phyloP scores from a whole-genome alignment of 495 filamentous ascomycete species.

The Penicillium psychrofluorescens region DNA sequence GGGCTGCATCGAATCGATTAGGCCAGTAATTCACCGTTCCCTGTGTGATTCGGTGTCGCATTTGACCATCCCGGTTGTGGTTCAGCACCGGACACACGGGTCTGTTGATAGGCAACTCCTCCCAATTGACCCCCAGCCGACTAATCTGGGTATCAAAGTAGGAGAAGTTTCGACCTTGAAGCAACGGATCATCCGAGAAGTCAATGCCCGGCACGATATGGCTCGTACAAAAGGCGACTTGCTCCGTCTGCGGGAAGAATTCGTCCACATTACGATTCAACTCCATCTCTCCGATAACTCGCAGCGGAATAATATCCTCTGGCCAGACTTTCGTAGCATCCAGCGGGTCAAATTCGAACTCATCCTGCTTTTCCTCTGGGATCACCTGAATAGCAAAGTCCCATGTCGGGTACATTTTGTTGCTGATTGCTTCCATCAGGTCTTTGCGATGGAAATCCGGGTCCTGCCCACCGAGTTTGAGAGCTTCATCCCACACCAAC shows the following conservation, averaged over 20 bases:
- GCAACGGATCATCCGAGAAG: slow-evolving; percentile 76
- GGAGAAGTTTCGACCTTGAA: slow-evolving; percentile 80
- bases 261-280: slow-evolving; percentile 81
- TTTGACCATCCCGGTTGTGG: slow-evolving; percentile 35
- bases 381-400: slow-evolving; percentile 76
- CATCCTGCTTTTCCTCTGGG: slow-evolving; percentile 61
- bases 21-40: slow-evolving; percentile 87
- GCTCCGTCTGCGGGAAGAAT: slow-evolving; percentile 79
- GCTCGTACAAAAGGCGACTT: slow-evolving; percentile 77
- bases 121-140: slow-evolving; percentile 76
- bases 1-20: slow-evolving; percentile 61
- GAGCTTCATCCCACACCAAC: slow-evolving; percentile 80
- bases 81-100: slow-evolving; percentile 58
- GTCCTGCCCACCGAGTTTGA: slow-evolving; percentile 75
- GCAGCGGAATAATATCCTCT: slow-evolving; percentile 70
- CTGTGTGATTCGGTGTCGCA: slow-evolving; percentile 46
- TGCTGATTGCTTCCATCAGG: slow-evolving; percentile 71
- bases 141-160: slow-evolving; percentile 84
- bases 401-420: slow-evolving; percentile 63
- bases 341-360: slow-evolving; percentile 86
- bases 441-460: slow-evolving; percentile 88
- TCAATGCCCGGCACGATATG: slow-evolving; percentile 85
- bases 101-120: slow-evolving; percentile 79
- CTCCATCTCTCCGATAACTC: slow-evolving; percentile 74
- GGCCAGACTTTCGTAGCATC: slow-evolving; percentile 91